Conservation (phyloP, 2,329 filamentous ascomycete species). For the Aspergillus eucalypticola region DNA sequence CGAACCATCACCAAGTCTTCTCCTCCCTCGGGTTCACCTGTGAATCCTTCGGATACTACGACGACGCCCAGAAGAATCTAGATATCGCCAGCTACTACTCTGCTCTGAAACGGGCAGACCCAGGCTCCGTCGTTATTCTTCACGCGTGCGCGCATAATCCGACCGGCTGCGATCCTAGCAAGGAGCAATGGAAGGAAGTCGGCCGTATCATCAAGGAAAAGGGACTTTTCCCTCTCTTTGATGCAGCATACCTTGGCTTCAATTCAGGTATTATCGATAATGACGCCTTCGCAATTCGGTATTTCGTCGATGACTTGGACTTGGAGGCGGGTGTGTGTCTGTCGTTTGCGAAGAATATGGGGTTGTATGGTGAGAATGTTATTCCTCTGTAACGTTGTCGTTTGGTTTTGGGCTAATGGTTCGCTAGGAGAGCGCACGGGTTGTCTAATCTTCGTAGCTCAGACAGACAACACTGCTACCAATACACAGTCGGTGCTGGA, state of each 20-base stretch:
- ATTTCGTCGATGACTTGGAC: slow-evolving; percentile 63
- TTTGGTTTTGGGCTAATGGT: not conserved
- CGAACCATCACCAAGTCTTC: slow-evolving; percentile 97
- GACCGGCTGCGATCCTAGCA: slow-evolving; percentile 87
- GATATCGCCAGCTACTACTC: slow-evolving; percentile 25
- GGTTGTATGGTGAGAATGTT: slow-evolving; percentile 27
- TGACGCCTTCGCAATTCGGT: slow-evolving; percentile 30
- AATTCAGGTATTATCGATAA: slow-evolving; percentile 29
- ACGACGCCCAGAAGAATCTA: slow-evolving; percentile 16
- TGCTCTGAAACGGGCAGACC: slow-evolving; percentile 55
- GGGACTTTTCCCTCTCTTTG: slow-evolving; percentile 78
- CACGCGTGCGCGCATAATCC: slow-evolving; percentile 97
- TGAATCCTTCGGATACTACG: slow-evolving; percentile 44
- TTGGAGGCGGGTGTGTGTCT: slow-evolving; percentile 62
- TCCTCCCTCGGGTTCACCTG: slow-evolving; percentile 75
- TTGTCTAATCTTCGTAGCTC: slow-evolving; percentile 6
- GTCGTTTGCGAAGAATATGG: slow-evolving; percentile 60
- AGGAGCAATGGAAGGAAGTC: slow-evolving; percentile 88
- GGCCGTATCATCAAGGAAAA: slow-evolving; percentile 71
- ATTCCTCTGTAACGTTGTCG: no score
- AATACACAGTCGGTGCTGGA: slow-evolving; percentile 18
- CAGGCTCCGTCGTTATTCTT: slow-evolving; percentile 78
- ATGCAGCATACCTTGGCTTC: slow-evolving; percentile 32
- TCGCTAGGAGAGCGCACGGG: slow-evolving; percentile 18
- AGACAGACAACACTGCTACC: not conserved